Evolutionary conservation across 1,284 basidiomycete genomes (phyloP).

Genomic region (Apiotrichum gracile): DNA sequence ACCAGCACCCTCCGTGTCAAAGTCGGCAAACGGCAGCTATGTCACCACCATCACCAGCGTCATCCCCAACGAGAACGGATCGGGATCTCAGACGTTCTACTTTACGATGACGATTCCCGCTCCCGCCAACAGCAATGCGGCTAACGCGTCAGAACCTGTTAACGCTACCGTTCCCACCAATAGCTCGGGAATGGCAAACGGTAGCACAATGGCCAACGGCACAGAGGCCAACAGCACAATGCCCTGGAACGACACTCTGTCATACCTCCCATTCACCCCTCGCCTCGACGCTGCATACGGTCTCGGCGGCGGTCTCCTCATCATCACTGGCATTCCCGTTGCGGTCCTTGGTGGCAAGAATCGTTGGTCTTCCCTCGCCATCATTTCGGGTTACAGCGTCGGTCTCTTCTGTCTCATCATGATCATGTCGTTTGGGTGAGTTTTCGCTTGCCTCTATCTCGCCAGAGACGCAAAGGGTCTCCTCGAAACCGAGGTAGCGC

Average conservation of each 20-base stretch:
- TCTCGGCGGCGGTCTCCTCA: constrained; percentile 78
- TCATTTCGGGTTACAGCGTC: constrained; percentile 82
- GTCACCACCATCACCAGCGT: constrained; percentile 34
- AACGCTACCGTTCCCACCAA: background rate
- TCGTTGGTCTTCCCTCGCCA: constrained; percentile 89
- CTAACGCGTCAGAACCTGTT: background rate
- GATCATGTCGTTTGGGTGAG: constrained; percentile 75
- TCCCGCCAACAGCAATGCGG: too few relatives aligned
- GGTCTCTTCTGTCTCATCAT: constrained; percentile 79
- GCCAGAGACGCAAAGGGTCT: background rate
- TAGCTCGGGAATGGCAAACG: background rate
- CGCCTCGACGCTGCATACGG: constrained; percentile 81
- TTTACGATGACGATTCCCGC: constrained; percentile 26
- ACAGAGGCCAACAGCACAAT: constrained; percentile 14
- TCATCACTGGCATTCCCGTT: constrained; percentile 80
- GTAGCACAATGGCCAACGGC: constrained; percentile 6
- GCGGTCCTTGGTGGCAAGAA: constrained; percentile 90
- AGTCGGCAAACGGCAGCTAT: background rate
- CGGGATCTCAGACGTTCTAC: background rate
- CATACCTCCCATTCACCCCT: constrained; percentile 53
- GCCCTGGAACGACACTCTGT: constrained; percentile 38
- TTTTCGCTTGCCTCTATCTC: background rate
- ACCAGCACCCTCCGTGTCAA: background rate
- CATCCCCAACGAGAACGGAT: constrained; percentile 20
- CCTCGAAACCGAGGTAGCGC: background rate